Evolutionary conservation across 78 protist genomes (phyloP), one percentile per base, ranked within the genome.

Genomic region (Dictyostelium purpureum): DNA sequence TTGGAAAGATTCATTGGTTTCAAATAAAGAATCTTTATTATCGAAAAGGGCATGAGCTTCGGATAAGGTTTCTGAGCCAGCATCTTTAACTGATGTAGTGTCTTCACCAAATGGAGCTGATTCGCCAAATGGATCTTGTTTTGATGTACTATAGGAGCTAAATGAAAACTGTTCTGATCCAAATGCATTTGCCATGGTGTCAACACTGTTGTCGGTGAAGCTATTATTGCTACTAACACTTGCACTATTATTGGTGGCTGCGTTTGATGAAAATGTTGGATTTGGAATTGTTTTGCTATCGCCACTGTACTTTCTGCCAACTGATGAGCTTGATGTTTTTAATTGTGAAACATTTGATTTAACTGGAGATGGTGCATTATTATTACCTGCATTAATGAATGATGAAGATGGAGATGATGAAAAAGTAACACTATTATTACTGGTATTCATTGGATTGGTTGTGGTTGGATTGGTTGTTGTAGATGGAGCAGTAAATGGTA

Each of bases 31-130:
- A 51, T 75, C 81, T 42, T 75, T 75, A n/a, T n/a, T n/a, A 35
- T 75, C 81, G 35, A 51, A 51, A 4, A 75, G 24, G 9, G 66
- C 33, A 21, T 75, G 81, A 51, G 81, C 81, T 11, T 75, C 81
- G 18, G 81, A 75, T 37, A 75, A 75, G 4, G 81, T 75, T 35
- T 82, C 90, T 0, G 90, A 82, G 21, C 78, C 80, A 37, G 54
- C 79, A 70, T 82, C 90, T 57, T 38, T 75, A 38, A 45, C 14
- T 31, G 89, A 81, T 4, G 52, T 38, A 16, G 52, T 75, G 5
- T 75, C 81, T 3, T 75, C 81, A 21, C 66, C 66, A 75, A 75
- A 75, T 75, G 81, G 81, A 33, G 28, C 14, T 35, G 81, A 75
- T 33, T 75, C 67, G 35, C 47, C 51, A 42, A 54, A 82, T 82